phyloP scores from a whole-genome alignment of 345 rosid species.

The Arabis alpina region DNA sequence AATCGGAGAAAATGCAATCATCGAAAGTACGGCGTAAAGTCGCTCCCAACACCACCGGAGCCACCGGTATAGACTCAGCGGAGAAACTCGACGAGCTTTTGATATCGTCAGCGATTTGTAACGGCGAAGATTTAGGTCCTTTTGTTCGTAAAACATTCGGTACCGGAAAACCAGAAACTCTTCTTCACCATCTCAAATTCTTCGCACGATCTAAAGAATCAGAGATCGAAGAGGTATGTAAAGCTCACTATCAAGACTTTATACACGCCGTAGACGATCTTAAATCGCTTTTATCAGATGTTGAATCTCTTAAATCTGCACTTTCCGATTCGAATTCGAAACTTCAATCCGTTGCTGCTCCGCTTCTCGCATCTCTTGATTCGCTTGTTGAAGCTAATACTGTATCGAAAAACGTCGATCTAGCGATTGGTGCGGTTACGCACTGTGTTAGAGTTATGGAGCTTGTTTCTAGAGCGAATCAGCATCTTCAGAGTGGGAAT shows the following conservation, averaged over 20 bases:
- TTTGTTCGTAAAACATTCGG: slow-evolving; percentile 85
- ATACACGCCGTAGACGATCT: slow-evolving; percentile 97
- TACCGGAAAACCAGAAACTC: slow-evolving; percentile 82
- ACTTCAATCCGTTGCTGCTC: slow-evolving; percentile 82
- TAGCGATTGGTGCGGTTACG: slow-evolving; percentile 60
- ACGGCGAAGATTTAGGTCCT: slow-evolving; percentile 92
- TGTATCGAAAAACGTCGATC: slow-evolving; percentile 69
- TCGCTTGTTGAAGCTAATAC: slow-evolving; percentile 74
- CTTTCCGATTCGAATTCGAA: slow-evolving; percentile 84
- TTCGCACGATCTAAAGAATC: slow-evolving; percentile 90
- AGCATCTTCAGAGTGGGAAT: slow-evolving; percentile 65
- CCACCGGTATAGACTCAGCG: slow-evolving; percentile 65
- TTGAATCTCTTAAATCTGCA: slow-evolving; percentile 87
- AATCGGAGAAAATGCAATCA: slow-evolving; percentile 55
- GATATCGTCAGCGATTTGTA: slow-evolving; percentile 88
- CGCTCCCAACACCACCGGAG: slow-evolving; percentile 51
- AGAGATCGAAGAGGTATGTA: slow-evolving; percentile 97
- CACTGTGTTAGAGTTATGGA: slow-evolving; percentile 72
- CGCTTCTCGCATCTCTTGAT: slow-evolving; percentile 80
- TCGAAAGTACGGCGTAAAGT: slow-evolving; percentile 78
- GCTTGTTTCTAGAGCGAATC: slow-evolving; percentile 75
- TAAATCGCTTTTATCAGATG: slow-evolving; percentile 95
- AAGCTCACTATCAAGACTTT: slow-evolving; percentile 97
- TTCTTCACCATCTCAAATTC: slow-evolving; percentile 84
- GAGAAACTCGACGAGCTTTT: slow-evolving; percentile 82